Base-by-base conservation (phyloP, 2,329 filamentous ascomycete genomes). In the Penicillium nordicum region DNA sequence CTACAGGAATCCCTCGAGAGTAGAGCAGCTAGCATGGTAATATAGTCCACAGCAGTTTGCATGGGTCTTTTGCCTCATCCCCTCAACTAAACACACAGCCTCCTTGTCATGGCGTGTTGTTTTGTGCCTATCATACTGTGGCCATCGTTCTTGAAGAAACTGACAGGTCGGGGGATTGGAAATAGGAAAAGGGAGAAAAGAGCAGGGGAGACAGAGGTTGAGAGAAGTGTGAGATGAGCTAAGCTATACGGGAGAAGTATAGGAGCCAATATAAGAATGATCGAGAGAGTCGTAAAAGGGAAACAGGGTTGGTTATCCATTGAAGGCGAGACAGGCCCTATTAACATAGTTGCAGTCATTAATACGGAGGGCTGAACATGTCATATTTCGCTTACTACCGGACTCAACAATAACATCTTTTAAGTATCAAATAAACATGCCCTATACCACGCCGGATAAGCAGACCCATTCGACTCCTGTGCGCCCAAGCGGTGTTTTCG, bases 401-500 rank as follows among this genome's bases (percentile, higher is more conserved):
- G 27, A 44, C 32, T 49, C 43, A 44, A 32, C 48, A 44, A 38
- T 55, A 52, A 36, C 18, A 52, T 36, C 8, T 30, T 45, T 29
- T n/a, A 34, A 59, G 34, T 21, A 45, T 45, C 36, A 57, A 30
- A 55, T 42, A 36, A 60, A 51, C 49, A 58, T 46, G 40, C 14
- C 59, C 37, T 25, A 54, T 38, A 49, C 41, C 42, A 42, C 49
- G 55, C 51, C 55, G 38, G 34, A 53, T 41, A 60, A 60, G 23
- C 12, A 48, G 37, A 37, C 37, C 32, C 55, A 36, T 48, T 53
- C 49, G 51, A 63, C 64, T 63, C 66, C 64, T 61, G 56, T 62
- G 59, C 65, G 65, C 63, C 63, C 57, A 25, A 59, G 21, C 21
- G 44, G 41, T 57, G 40, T 53, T 58, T 57, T 46, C 23, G 12